Conservation (phyloP, 2,329 filamentous ascomycete genomes). For the Colletotrichum sp. region DNA sequence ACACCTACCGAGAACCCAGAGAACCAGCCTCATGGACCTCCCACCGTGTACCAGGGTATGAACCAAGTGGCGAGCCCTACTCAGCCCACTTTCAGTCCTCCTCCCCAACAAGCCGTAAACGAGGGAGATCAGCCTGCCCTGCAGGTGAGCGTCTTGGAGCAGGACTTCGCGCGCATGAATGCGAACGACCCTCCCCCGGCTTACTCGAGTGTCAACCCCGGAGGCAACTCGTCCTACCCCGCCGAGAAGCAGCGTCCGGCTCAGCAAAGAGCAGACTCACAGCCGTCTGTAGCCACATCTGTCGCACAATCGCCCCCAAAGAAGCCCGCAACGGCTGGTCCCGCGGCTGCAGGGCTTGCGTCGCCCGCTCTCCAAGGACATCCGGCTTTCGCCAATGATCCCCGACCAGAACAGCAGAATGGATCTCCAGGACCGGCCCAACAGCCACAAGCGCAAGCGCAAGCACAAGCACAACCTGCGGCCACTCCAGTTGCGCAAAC, state of each 20-base stretch:
- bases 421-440: slow-evolving; percentile 26
- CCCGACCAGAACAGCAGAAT: slow-evolving; percentile 56
- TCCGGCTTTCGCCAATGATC: slow-evolving; percentile 90
- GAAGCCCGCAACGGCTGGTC: slow-evolving; percentile 29
- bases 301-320: slow-evolving; percentile 34
- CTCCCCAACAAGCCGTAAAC: slow-evolving; percentile 42
- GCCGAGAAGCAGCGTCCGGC: slow-evolving; percentile 74
- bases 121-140: slow-evolving; percentile 39
- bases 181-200: slow-evolving; percentile 90
- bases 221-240: slow-evolving; percentile 66
- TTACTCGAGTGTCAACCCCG: slow-evolving; percentile 78
- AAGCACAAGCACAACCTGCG: neutral
- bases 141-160: slow-evolving; percentile 77
- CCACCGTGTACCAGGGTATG: slow-evolving; percentile 88
- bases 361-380: slow-evolving; percentile 67
- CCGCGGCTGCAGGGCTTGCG: slow-evolving; percentile 35
- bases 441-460: neutral
- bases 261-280: slow-evolving; percentile 28
- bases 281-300: slow-evolving; percentile 30
- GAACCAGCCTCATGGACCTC: slow-evolving; percentile 85
- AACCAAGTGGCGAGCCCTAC: slow-evolving; percentile 69
- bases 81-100: slow-evolving; percentile 46
- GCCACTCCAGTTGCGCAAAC: slow-evolving; percentile 3
- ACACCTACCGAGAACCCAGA: slow-evolving; percentile 92
- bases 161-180: slow-evolving; percentile 84